These are phyloP conservation scores for Saturnispora dispora DNA, from an alignment of 805 yeast species.

Conservation along the genomic window DNA sequence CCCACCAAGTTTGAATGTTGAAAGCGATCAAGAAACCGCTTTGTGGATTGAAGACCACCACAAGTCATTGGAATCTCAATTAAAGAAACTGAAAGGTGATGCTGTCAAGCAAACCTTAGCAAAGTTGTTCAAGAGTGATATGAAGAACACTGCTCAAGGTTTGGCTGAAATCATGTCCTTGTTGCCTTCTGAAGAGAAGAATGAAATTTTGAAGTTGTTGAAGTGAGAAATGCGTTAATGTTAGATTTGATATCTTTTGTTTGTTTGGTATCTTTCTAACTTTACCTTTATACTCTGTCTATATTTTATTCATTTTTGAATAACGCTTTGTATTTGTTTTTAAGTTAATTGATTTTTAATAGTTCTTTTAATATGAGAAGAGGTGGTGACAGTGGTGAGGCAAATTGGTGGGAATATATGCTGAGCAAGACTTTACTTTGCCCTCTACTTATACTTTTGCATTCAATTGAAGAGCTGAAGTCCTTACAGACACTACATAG, in stretches of 20 bases:
- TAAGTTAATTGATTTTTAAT: neutral
- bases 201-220: conserved; percentile 28
- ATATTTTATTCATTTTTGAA: neutral
- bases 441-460: neutral
- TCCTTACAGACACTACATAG: neutral
- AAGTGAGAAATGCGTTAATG: conserved; percentile 13
- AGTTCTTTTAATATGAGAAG: neutral
- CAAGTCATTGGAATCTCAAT: conserved; percentile 46
- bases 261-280: conserved; percentile 10
- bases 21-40: conserved; percentile 71
- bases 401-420: neutral
- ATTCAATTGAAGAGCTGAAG: neutral
- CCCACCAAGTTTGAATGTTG: conserved; percentile 58
- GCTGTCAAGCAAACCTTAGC: conserved; percentile 57
- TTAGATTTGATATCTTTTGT: neutral
- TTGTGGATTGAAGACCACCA: conserved; percentile 80
- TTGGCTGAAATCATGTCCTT: conserved; percentile 45
- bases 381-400: too few relatives aligned
- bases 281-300: neutral
- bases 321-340: neutral
- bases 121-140: conserved; percentile 44
- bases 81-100: conserved; percentile 59
- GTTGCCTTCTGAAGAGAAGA: conserved; percentile 47
- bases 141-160: conserved; percentile 46
- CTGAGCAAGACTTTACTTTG: conserved; percentile 3